phyloP scores from a whole-genome alignment of 2,329 filamentous ascomycete species.

The Trichoderma brevicompactum region DNA sequence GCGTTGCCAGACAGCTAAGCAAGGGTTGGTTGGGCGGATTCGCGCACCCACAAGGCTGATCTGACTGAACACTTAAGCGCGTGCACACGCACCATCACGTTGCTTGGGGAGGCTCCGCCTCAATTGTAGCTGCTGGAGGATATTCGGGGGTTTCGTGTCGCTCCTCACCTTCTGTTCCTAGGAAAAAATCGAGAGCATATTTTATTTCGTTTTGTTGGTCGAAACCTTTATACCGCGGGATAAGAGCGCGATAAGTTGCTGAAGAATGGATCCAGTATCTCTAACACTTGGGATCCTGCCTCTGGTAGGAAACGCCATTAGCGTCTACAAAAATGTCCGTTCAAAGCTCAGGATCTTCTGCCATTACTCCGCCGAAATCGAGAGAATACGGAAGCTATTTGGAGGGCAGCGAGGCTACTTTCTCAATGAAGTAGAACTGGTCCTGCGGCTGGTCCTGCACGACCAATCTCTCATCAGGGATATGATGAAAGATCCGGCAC shows the following conservation, averaged over 20 bases:
- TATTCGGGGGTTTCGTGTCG: too few species aligned
- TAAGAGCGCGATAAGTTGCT: not conserved
- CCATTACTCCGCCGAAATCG: conserved; percentile 13
- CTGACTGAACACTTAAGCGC: not conserved
- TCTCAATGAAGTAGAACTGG: conserved; percentile 2
- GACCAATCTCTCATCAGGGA: not conserved
- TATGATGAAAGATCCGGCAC: conserved; percentile 4
- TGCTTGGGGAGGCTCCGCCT: not conserved
- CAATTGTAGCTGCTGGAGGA: not conserved
- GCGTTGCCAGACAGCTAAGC: not conserved
- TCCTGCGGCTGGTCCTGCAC: not conserved
- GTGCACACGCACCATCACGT: not conserved
- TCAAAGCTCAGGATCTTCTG: conserved; percentile 8
- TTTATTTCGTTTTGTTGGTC: not conserved
- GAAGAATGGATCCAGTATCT: not conserved
- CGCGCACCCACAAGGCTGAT: not conserved
- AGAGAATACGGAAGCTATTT: conserved; percentile 10
- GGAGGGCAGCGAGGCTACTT: conserved; percentile 1
- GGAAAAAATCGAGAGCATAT: not conserved
- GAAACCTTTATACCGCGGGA: not conserved
- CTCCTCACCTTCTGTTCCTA: not conserved
- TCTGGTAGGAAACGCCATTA: not conserved
- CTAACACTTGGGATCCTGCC: not conserved
- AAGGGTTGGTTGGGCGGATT: conserved; percentile 5
- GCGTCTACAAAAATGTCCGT: not conserved